These are phyloP conservation scores for Metschnikowia arizonensis DNA, from an alignment of 805 yeast genomes.

Conservation along the genomic window DNA sequence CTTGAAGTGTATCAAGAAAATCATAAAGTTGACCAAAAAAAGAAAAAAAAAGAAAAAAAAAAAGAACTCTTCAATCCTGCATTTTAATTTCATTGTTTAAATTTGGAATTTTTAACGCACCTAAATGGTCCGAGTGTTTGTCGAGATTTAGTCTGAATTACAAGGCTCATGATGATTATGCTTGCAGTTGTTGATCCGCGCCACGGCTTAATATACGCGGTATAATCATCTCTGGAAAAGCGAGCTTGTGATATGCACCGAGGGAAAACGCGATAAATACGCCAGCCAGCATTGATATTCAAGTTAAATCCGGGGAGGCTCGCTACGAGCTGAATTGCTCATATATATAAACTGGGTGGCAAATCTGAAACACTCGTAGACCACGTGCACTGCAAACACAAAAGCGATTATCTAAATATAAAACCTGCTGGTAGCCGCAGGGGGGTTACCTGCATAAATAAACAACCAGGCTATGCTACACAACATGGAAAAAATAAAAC, in stretches of 20 bases:
- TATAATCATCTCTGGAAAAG: background rate
- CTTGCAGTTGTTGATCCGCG: conserved; percentile 4
- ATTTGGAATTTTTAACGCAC: too few relatives aligned
- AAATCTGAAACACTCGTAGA: background rate
- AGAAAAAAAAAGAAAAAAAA: too few relatives aligned
- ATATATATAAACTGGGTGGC: background rate
- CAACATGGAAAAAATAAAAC: background rate
- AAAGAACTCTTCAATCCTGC: too few relatives aligned
- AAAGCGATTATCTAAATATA: background rate
- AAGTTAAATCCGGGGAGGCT: background rate
- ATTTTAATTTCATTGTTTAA: too few relatives aligned
- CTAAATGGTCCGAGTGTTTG: too few relatives aligned
- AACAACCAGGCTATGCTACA: conserved; percentile 4
- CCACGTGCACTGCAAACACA: background rate
- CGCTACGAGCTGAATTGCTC: background rate
- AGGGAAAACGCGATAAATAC: background rate
- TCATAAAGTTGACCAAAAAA: too few relatives aligned
- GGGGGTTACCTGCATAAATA: conserved; percentile 2
- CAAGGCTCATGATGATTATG: too few relatives aligned
- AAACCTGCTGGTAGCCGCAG: conserved; percentile 3
- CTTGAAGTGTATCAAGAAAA: too few relatives aligned
- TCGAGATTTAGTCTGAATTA: background rate
- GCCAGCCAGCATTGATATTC: background rate
- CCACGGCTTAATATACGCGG: background rate
- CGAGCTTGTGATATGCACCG: background rate